Percentiles rank a stretch among this genome's conserved stretches.
Evolutionary conservation across 345 rosid species (phyloP).

Genomic region (Gossypium raimondii): DNA sequence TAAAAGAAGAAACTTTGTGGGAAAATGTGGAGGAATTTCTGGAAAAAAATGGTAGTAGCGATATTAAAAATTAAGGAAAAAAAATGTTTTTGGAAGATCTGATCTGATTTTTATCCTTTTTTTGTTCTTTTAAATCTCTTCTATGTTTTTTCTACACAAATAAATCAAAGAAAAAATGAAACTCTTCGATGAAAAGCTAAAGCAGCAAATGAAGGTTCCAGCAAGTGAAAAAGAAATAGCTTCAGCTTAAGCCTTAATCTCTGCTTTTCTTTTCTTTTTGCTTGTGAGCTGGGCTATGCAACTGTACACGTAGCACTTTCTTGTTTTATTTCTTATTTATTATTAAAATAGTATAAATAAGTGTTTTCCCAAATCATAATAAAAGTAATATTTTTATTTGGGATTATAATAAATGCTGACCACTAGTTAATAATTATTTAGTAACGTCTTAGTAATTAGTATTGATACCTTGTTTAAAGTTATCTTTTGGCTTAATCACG

Average conservation of each 20-base stretch:
- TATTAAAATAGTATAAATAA: no score
- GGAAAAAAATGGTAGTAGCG: neutral
- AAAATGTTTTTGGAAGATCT: neutral
- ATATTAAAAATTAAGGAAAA: neutral
- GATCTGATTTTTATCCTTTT: neutral
- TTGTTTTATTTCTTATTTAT: neutral
- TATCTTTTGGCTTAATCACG: rapidly evolving
- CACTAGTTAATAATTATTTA: no score
- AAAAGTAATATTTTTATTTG: neutral
- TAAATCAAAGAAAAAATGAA: neutral
- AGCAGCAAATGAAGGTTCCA: neutral
- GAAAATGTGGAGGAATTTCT: neutral
- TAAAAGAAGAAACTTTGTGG: neutral
- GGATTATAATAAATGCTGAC: neutral
- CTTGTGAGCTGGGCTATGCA: neutral
- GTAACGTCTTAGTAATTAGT: neutral
- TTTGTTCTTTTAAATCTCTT: no score
- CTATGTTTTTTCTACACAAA: neutral
- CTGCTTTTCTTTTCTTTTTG: neutral
- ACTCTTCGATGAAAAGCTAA: neutral
- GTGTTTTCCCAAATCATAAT: neutral
- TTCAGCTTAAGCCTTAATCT: neutral
- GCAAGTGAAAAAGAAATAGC: neutral
- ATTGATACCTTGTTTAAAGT: neutral
- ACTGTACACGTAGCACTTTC: neutral